Percentiles rank a stretch among this genome's conserved stretches.
These are phyloP conservation scores for Alternaria infectoria DNA, from an alignment of 2,329 filamentous ascomycete genomes.

Conservation along the genomic window DNA sequence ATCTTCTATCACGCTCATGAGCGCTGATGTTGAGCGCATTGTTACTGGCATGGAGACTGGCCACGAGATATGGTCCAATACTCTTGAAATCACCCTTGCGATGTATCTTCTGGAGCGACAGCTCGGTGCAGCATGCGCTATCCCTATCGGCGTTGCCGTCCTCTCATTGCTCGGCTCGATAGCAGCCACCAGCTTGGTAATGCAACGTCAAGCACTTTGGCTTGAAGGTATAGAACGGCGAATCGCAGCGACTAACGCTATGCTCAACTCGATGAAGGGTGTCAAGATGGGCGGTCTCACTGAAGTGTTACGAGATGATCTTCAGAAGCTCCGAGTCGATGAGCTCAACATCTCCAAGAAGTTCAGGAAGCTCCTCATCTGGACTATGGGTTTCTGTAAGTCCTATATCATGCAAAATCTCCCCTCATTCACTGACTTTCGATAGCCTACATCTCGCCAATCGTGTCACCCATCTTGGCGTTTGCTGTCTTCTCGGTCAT, in stretches of 20 bases:
- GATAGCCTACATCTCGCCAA: constrained; percentile 39
- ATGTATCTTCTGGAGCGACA: constrained; percentile 57
- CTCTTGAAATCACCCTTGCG: constrained; percentile 53
- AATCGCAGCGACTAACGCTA: constrained; percentile 50
- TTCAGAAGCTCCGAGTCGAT: constrained; percentile 41
- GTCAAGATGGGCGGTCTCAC: constrained; percentile 55
- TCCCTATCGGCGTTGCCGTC: constrained; percentile 55
- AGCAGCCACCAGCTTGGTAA: constrained; percentile 37
- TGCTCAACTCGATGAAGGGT: constrained; percentile 55
- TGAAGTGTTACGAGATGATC: constrained; percentile 35
- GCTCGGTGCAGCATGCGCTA: constrained; percentile 56
- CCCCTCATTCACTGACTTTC: constrained; percentile 3
- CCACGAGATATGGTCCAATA: constrained; percentile 45
- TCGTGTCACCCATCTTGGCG: constrained; percentile 53
- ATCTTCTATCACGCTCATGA: constrained; percentile 45
- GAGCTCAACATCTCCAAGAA: constrained; percentile 45
- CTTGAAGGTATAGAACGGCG: constrained; percentile 54
- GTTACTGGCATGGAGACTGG: constrained; percentile 43
- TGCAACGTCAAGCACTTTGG: constrained; percentile 48
- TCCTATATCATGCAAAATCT: background rate
- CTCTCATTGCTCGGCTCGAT: constrained; percentile 36
- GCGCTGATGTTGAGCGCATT: constrained; percentile 46
- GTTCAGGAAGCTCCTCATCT: constrained; percentile 45
- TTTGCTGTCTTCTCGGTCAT: constrained; percentile 54
- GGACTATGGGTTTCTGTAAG: constrained; percentile 46